phyloP scores from a whole-genome alignment of 352 stramenopile species.

The Globisporangium mamillatum region DNA sequence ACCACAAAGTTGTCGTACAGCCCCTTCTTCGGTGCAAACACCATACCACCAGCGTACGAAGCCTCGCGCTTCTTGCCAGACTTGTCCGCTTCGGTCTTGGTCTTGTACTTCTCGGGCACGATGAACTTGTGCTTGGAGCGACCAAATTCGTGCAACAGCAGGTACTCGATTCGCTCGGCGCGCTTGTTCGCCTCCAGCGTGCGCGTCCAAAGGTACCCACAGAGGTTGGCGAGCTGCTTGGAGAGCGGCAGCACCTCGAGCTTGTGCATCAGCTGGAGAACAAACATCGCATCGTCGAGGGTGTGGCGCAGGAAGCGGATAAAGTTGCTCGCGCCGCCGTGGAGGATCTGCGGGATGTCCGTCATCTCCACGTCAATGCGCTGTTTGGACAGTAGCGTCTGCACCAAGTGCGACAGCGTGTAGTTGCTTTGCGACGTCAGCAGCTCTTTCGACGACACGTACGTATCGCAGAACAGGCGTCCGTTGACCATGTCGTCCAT shows the following conservation, averaged over 20 bases:
- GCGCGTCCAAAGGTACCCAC: slow-evolving; percentile 96
- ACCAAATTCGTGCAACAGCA: slow-evolving; percentile 99
- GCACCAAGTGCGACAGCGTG: slow-evolving; percentile 93
- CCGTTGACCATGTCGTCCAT: slow-evolving; percentile 91
- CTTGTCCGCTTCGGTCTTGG: slow-evolving; percentile 61
- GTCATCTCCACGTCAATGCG: slow-evolving; percentile 93
- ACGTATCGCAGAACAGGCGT: slow-evolving; percentile 97
- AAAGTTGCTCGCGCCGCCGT: slow-evolving; percentile 87
- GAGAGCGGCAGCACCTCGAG: slow-evolving; percentile 98
- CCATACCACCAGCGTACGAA: slow-evolving; percentile 98
- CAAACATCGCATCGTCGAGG: slow-evolving; percentile 95
- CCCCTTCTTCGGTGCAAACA: slow-evolving; percentile 99
- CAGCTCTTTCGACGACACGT: slow-evolving; percentile 97
- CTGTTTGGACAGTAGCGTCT: slow-evolving; percentile 87
- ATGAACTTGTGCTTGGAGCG: slow-evolving; percentile 96
- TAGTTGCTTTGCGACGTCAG: slow-evolving; percentile 98
- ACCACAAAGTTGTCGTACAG: slow-evolving; percentile 99
- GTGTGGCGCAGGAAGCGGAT: slow-evolving; percentile 94
- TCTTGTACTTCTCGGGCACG: slow-evolving; percentile 93
- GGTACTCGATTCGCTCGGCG: slow-evolving; percentile 98
- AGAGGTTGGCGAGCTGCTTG: slow-evolving; percentile 98
- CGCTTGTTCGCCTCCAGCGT: slow-evolving; percentile 97
- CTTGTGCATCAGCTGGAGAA: slow-evolving; percentile 96
- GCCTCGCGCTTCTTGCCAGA: slow-evolving; percentile 66
- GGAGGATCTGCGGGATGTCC: slow-evolving; percentile 93